Base-by-base conservation (phyloP, 2,329 filamentous ascomycete genomes). In the Fusarium annulatum region DNA sequence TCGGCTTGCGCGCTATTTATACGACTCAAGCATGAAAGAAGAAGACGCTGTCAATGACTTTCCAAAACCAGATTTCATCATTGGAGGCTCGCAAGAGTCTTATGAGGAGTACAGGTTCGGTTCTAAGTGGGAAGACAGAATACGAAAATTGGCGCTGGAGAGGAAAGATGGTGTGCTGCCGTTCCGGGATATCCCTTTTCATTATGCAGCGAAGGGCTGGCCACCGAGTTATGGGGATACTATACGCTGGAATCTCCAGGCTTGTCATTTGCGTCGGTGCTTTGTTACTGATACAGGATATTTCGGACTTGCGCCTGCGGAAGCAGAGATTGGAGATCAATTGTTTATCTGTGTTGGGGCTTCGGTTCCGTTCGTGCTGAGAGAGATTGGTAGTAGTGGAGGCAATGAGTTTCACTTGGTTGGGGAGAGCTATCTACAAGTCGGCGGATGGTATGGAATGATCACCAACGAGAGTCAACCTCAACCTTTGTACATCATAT, bases 331-430 rank as follows among this genome's bases (percentile, higher is more conserved):
- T 4, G 61, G 53, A 1, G 43, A 63, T 11, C 11, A 26, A 0
- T 2, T 49, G 0, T 30, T n/a, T 0, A 2, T 28, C 9, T 60
- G 28, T 9, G 15, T 60, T 42, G 53, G 55, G 0, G 23, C 42
- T 3, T 11, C 28, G 0, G 21, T 28, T 30, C 42, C 61, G 0
- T 63, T 49, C 2, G 5, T 18, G 0, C 15, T 42, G 9, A 9
- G 36, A 4, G 23, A 18, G 0, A 21, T 4, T 9, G 0, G 6
- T 0, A 5, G 2, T 1, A 18, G 11, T 28, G 15, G 4, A 21
- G n/a, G 10, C 1, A n/a, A 30, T 8, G 15, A 34, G 23, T 49
- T 63, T 41, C 18, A 7, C 1, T 6, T 48, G 2, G n/a, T 59
- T 11, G 52, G 60, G 10, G 60, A 63, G 42, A 9, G 39, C 28